phyloP scores from a whole-genome alignment of 768 basidiomycete species.

The Lanmaoa rubissima region DNA sequence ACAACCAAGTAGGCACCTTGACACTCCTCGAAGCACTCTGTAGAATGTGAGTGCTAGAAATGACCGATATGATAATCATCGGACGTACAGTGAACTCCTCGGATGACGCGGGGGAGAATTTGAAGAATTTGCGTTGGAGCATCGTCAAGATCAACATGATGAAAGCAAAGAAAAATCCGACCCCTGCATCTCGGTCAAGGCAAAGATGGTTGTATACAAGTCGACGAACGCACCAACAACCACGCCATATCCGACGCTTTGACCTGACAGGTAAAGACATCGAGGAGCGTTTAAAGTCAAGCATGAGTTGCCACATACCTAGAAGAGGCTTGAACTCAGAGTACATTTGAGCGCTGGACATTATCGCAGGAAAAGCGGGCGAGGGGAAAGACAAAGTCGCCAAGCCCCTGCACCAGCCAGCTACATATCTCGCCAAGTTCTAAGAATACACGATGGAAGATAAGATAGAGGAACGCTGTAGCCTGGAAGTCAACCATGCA shows the following conservation, averaged over 20 bases:
- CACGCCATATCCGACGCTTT: slow-evolving; percentile 50
- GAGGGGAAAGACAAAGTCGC: background rate
- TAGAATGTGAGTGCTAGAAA: background rate
- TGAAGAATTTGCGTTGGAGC: slow-evolving; percentile 46
- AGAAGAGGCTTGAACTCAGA: slow-evolving; percentile 43
- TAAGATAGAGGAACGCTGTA: background rate
- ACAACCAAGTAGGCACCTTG: slow-evolving; percentile 31
- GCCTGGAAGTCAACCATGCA: too few species aligned
- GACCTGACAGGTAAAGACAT: slow-evolving; percentile 25
- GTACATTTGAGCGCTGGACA: slow-evolving; percentile 18
- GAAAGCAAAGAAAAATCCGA: slow-evolving; percentile 50
- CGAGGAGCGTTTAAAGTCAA: background rate
- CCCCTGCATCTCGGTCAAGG: slow-evolving; percentile 30
- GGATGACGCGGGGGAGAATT: slow-evolving; percentile 44
- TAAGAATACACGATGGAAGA: slow-evolving; percentile 2
- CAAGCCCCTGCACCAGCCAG: background rate
- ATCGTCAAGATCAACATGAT: slow-evolving; percentile 46
- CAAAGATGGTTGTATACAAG: background rate
- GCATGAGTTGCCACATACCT: slow-evolving; percentile 21
- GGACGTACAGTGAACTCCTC: slow-evolving; percentile 47
- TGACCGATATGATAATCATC: background rate
- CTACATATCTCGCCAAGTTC: slow-evolving; percentile 1
- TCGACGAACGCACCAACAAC: slow-evolving; percentile 38
- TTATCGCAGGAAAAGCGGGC: background rate
- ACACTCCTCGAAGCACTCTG: slow-evolving; percentile 47